A percentile compares a stretch with the other conserved stretches of the same genome.
These are phyloP conservation scores for Microsporum ferrugineum DNA, from an alignment of 2,329 filamentous ascomycete species.

Conservation along the genomic window DNA sequence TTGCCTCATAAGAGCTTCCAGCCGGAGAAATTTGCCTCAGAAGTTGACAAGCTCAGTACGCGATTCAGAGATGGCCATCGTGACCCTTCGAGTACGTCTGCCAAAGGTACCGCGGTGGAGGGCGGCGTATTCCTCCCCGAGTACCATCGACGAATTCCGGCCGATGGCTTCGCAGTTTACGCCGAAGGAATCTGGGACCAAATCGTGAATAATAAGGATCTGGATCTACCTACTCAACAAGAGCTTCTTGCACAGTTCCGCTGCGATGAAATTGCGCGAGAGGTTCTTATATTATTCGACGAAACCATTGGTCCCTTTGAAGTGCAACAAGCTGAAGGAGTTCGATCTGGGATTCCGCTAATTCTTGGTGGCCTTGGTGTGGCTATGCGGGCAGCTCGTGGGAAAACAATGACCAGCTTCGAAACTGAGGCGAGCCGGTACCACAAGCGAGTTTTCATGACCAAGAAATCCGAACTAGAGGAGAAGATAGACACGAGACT, in stretches of 20 bases:
- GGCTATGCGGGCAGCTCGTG: conserved; percentile 59
- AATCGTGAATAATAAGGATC: conserved; percentile 96
- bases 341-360: conserved; percentile 57
- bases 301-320: conserved; percentile 71
- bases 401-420: conserved; percentile 68
- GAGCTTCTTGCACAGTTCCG: conserved; percentile 93
- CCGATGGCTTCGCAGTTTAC: conserved; percentile 91
- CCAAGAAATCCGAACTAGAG: conserved; percentile 76
- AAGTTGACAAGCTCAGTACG: conserved; percentile 66
- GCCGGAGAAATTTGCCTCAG: conserved; percentile 74
- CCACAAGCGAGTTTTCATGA: conserved; percentile 85
- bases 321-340: conserved; percentile 66
- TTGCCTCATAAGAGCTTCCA: conserved; percentile 95
- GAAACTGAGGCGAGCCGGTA: conserved; percentile 85
- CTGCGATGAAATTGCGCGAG: conserved; percentile 89
- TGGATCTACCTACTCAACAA: conserved; percentile 93
- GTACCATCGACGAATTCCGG: conserved; percentile 90
- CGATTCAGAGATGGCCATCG: conserved; percentile 75
- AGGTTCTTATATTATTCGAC: conserved; percentile 78
- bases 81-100: conserved; percentile 50
- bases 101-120: conserved; percentile 57
- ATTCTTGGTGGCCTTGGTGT: conserved; percentile 65
- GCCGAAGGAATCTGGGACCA: conserved; percentile 95
- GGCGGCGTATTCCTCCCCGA: conserved; percentile 82
- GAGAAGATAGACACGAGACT: conserved; percentile 77